Conservation (phyloP, 2,329 filamentous ascomycete genomes). For the Botrytis sinoallii region DNA sequence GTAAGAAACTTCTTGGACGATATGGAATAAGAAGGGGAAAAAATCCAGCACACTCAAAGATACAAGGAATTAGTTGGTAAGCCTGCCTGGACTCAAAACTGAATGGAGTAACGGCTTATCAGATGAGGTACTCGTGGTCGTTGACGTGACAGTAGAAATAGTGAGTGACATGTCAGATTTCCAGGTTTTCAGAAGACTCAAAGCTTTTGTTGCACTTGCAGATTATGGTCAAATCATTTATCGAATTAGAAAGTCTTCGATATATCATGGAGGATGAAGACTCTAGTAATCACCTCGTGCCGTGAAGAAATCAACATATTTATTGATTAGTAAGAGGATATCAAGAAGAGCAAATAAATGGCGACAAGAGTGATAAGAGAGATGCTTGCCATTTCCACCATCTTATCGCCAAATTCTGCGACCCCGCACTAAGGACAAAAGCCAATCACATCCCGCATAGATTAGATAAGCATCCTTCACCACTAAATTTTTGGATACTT, state of each 20-base stretch:
- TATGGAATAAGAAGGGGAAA: not conserved
- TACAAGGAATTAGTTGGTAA: not conserved
- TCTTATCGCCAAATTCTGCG: not conserved
- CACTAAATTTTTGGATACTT: not conserved
- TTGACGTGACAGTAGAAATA: not conserved
- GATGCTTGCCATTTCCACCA: not conserved
- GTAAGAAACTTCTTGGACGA: not conserved
- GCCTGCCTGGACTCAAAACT: not conserved
- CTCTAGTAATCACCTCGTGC: not conserved
- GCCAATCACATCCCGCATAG: not conserved
- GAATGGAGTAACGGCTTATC: not conserved
- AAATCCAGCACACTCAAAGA: not conserved
- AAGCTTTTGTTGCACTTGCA: not conserved
- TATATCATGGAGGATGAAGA: not conserved
- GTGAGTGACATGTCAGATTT: not conserved
- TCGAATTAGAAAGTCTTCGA: not conserved
- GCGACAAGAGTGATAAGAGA: not conserved
- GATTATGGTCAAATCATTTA: not conserved
- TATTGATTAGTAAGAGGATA: not conserved
- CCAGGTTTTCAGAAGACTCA: too few species aligned
- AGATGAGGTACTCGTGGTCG: not conserved
- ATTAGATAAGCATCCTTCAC: slow-evolving; percentile 12
- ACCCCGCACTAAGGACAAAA: too few species aligned
- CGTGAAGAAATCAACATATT: not conserved
- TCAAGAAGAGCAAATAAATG: not conserved